phyloP scores from a whole-genome alignment of 2,329 filamentous ascomycete species.

The Teratosphaeria viscida region DNA sequence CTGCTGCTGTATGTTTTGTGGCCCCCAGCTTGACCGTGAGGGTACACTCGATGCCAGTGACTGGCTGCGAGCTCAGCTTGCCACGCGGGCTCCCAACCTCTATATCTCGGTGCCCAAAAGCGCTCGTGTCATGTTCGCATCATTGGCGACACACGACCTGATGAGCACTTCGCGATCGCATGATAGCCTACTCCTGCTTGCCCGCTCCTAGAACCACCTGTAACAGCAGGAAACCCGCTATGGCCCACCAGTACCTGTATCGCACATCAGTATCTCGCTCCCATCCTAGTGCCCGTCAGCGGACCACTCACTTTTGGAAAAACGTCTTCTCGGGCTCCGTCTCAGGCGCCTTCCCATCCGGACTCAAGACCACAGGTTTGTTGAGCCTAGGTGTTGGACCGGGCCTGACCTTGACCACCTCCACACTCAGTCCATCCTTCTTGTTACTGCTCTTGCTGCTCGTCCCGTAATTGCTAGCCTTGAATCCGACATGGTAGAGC shows the following conservation, averaged over 20 bases:
- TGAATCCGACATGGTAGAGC: constrained; percentile 37
- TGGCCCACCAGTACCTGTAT: constrained; percentile 41
- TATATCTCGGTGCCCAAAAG: too few relatives aligned
- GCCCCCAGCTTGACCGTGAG: too few relatives aligned
- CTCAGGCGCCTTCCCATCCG: constrained; percentile 41
- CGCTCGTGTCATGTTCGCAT: too few relatives aligned
- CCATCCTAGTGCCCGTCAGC: neutral
- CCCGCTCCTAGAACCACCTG: constrained; percentile 36
- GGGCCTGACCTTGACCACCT: constrained; percentile 28
- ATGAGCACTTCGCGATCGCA: too few relatives aligned
- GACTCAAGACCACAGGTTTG: constrained; percentile 46
- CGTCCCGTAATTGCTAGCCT: constrained; percentile 19
- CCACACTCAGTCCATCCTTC: constrained; percentile 31
- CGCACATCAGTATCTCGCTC: constrained; percentile 8
- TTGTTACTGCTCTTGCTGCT: constrained; percentile 6
- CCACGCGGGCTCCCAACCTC: too few relatives aligned
- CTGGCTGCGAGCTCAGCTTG: too few relatives aligned
- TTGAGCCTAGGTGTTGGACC: constrained; percentile 38
- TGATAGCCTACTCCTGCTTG: constrained; percentile 14
- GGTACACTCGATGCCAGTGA: too few relatives aligned
- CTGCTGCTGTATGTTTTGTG: too few relatives aligned
- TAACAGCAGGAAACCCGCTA: constrained; percentile 37
- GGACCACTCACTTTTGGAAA: constrained; percentile 37
- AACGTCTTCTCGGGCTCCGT: constrained; percentile 40
- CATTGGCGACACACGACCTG: too few relatives aligned